Base-by-base conservation (phyloP, 1,139 yeast genomes). In the Magnusiomyces magnusii region DNA sequence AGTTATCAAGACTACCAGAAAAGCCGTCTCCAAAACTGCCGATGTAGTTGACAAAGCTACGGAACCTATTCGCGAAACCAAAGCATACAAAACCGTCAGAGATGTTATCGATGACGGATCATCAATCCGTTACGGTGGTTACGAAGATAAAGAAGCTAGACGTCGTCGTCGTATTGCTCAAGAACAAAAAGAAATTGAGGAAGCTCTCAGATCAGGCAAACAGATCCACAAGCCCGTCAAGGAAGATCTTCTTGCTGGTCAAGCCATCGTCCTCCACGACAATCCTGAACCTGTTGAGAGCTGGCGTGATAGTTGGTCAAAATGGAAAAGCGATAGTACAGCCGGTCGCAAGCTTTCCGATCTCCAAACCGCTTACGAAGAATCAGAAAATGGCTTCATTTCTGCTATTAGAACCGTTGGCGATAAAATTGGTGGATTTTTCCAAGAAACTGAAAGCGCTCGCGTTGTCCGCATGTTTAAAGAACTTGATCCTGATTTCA, bases 371-470 rank as follows among this genome's bases (percentile, higher is more conserved):
- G 86, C 82, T 69, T 75, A 79, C 63, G 97, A 93, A 67, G 99
- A 95, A 71, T 85, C 93, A 59, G 99, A 93, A 69, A 95, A 95
- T 73, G 97, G 97, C 5, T 78, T 95, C 67, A 82, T 95, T 64
- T 83, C 95, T 23, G 76, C 88, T 54, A 74, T 93, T 58, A 84
- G 99, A 76, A 87, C 95, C 23, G 76, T 95, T 47, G 71, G 87
- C 50, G 92, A 86, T 70, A 87, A 89, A 69, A 77, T 93, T 59
- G 86, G 95, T 57, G 91, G 96, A 2, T 83, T 90, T 68, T 93
- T 95, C 70, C 93, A 95, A 28, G 99, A 95, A 75, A 95, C 98
- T 51, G 99, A 95, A 76, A 85, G 90, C 65, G 98, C 97, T 39
- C 86, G 87, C 72, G 99, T 92, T 31, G 79, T 89, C 63, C 85